phyloP scores from a whole-genome alignment of 306 rosid genomes.

The Vigna unguiculata region DNA sequence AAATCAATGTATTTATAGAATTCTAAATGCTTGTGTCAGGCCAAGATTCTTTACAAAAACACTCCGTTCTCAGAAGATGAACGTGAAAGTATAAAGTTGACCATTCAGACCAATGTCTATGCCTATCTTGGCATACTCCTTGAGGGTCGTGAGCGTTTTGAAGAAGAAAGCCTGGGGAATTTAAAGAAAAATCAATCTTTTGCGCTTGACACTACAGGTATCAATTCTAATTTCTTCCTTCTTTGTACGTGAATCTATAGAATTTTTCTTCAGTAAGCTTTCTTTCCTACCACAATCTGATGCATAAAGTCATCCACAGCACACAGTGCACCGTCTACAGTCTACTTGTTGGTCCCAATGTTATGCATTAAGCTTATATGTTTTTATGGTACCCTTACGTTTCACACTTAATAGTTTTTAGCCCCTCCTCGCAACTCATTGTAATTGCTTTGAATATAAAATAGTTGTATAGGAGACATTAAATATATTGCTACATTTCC shows the following conservation, averaged over 20 bases:
- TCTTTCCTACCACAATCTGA: conserved; percentile 3
- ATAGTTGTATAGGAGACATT: conserved; percentile 2
- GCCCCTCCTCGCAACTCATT: conserved; percentile 14
- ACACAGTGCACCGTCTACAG: too few relatives aligned
- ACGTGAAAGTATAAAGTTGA: conserved; percentile 80
- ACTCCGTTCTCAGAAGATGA: conserved; percentile 88
- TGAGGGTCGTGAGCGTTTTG: conserved; percentile 98
- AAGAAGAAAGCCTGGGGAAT: conserved; percentile 76
- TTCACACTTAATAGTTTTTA: neutral
- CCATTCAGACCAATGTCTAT: conserved; percentile 87
- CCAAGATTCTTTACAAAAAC: conserved; percentile 86
- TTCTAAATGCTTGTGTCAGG: conserved; percentile 63
- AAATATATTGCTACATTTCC: neutral
- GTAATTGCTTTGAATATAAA: neutral
- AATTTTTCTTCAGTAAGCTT: conserved; percentile 7
- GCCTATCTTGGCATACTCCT: conserved; percentile 94
- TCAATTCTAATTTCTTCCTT: conserved; percentile 28
- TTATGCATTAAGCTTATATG: neutral
- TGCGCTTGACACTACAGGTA: conserved; percentile 60
- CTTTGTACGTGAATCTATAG: conserved; percentile 23
- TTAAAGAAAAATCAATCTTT: conserved; percentile 52
- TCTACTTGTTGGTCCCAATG: conserved; percentile 26
- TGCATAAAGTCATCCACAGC: neutral
- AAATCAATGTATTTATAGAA: conserved; percentile 30
- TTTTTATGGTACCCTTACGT: neutral